Evolutionary conservation across 345 rosid species (phyloP), one percentile per base, ranked within the genome.

Genomic region (Eucalyptus sp.): DNA sequence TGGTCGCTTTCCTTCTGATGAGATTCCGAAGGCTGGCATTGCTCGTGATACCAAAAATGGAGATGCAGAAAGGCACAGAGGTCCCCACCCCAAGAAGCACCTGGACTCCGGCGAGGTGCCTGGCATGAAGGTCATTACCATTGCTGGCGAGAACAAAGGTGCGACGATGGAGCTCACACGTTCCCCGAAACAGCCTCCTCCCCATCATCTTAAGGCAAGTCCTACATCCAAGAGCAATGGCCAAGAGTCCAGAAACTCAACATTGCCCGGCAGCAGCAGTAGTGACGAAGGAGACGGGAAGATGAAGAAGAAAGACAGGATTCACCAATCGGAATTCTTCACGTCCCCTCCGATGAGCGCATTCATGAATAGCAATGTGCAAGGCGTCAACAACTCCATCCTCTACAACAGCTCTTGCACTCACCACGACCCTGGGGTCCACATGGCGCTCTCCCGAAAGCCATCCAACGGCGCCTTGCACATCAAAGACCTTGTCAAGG

Each of bases 131-230:
- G 92, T 97, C 54, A 94, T 98, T 37, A 98, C 98, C 86, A 92
- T 98, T 83, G 96, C 99, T 24, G 99, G 99, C 18, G 97, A 97
- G 86, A 98, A 98, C 94, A 95, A 91, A 92, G 99, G 99, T 14
- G 99, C 99, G 50, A 85, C 89, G 71, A 98, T 98, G 99, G 97
- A 95, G 92, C 89, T 98, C 13, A 86, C 91, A 87, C 91, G 88
- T 7, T 93, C 99, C 86, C 94, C 99, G 13, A 85, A 89, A 46
- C 84, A 76, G 41, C 27, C 48, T 76, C 84, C 41, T 86, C 58
- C 88, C 51, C 88, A 50, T 54, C 84, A 56, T 54, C 50, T 46
- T 54, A 71, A 87, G 90, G 91, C 88, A 24, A 89, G 50, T 87
- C 68, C 90, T 27, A 90, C 87, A 88, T 56, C 66, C 49, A 86